Conservation (phyloP, 371 early-diverging fungal genomes). For the Funneliformis caledonium region DNA sequence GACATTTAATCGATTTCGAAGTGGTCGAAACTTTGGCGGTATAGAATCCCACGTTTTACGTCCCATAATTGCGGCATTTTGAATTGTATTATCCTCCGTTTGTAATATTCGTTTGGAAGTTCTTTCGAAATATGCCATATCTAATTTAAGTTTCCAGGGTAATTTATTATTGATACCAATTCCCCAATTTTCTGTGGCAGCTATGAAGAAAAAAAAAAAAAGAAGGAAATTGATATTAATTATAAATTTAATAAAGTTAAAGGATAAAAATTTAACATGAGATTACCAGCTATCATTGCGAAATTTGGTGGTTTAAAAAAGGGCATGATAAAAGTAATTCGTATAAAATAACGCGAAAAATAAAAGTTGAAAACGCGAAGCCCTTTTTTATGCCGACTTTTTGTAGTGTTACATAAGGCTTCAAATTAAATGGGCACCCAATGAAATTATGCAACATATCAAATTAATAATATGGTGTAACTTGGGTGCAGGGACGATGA, state of each 20-base stretch:
- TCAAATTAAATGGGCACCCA: too few relatives aligned
- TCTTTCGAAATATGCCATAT: slow-evolving; percentile 83
- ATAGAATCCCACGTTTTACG: slow-evolving; percentile 89
- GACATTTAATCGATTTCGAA: slow-evolving; percentile 77
- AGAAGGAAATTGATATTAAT: slow-evolving; percentile 53
- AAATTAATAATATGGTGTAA: too few relatives aligned
- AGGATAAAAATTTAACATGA: not conserved
- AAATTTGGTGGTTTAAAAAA: slow-evolving; percentile 13
- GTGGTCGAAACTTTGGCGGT: slow-evolving; percentile 76
- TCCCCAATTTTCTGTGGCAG: slow-evolving; percentile 73
- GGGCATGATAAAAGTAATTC: not conserved
- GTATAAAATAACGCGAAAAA: too few relatives aligned
- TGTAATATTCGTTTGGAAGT: slow-evolving; percentile 61
- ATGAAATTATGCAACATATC: too few relatives aligned
- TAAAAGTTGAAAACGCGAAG: too few relatives aligned
- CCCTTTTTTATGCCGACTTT: too few relatives aligned
- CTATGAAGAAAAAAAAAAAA: slow-evolving; percentile 37
- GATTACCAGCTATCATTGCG: slow-evolving; percentile 31
- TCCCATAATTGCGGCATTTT: slow-evolving; percentile 90
- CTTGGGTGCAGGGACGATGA: too few relatives aligned
- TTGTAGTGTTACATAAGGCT: too few relatives aligned
- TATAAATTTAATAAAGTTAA: not conserved
- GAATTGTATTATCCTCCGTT: slow-evolving; percentile 1
- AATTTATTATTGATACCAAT: slow-evolving; percentile 75
- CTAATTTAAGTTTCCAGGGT: slow-evolving; percentile 87